phyloP scores from a whole-genome alignment of 2,329 filamentous ascomycete genomes.

The Aspergillus clavatus region DNA sequence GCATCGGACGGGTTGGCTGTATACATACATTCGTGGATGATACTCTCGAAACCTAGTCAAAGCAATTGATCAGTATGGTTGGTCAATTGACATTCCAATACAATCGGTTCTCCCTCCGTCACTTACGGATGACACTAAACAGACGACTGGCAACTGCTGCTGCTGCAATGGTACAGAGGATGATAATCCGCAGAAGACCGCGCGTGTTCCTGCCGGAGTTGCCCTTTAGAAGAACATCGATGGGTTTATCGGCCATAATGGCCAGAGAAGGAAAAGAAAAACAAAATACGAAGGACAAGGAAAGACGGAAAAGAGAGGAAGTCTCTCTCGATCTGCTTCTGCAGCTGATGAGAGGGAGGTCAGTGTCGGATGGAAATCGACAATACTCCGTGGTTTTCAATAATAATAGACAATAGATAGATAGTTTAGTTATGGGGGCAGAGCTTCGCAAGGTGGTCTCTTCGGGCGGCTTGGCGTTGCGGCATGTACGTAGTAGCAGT shows the following conservation, averaged over 20 bases:
- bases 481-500: constrained; percentile 8
- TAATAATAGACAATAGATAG: too few relatives aligned
- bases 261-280: constrained; percentile 29
- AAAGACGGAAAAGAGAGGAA: constrained; percentile 24
- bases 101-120: background rate
- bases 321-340: constrained; percentile 15
- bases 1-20: constrained; percentile 7
- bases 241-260: constrained; percentile 43
- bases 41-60: constrained; percentile 81
- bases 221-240: constrained; percentile 66
- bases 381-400: constrained; percentile 17
- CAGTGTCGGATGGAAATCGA: constrained; percentile 21
- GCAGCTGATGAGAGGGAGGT: constrained; percentile 17
- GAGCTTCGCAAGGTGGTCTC: constrained; percentile 42
- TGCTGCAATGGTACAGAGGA: constrained; percentile 83
- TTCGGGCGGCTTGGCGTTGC: constrained; percentile 37
- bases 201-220: constrained; percentile 75
- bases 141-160: constrained; percentile 89
- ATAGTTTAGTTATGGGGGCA: constrained; percentile 10
- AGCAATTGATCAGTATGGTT: constrained; percentile 9
- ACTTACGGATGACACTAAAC: constrained; percentile 95
- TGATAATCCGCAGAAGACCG: constrained; percentile 80
- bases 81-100: constrained; percentile 5
- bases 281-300: constrained; percentile 27
- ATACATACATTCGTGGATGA: constrained; percentile 96